Evolutionary conservation across 2,329 filamentous ascomycete genomes (phyloP).

Genomic region (Elsinoe australis): DNA sequence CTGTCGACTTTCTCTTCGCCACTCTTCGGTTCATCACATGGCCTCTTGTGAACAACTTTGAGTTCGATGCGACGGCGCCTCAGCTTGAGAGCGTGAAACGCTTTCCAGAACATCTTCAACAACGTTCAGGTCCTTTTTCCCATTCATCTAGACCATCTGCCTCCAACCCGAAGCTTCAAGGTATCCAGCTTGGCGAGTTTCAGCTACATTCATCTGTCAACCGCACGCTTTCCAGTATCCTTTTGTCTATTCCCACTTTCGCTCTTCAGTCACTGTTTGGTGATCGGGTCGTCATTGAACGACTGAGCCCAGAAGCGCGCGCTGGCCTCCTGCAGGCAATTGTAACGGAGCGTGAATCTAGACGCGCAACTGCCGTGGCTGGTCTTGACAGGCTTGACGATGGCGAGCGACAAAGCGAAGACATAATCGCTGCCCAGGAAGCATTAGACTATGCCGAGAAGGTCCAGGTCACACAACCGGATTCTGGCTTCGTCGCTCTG

Average conservation of each 20-base stretch:
- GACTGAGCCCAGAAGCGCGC: neutral
- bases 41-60: constrained; percentile 12
- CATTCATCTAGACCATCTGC: constrained; percentile 11
- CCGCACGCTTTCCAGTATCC: constrained; percentile 13
- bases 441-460: neutral
- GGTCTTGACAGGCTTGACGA: neutral
- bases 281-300: constrained; percentile 11
- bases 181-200: constrained; percentile 13
- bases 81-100: constrained; percentile 4
- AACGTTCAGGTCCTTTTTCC: neutral
- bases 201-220: constrained; percentile 14
- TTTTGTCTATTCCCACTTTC: constrained; percentile 13
- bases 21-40: constrained; percentile 15
- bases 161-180: constrained; percentile 12
- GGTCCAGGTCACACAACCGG: neutral
- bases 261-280: constrained; percentile 10
- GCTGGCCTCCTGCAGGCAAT: neutral
- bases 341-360: constrained; percentile 1
- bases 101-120: neutral
- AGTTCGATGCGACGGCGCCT: constrained; percentile 4
- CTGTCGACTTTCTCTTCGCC: constrained; percentile 5
- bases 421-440: neutral
- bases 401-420: neutral
- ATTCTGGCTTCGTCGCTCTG: neutral
- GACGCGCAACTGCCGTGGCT: neutral